These are phyloP conservation scores for Tephrocybe sp. DNA, from an alignment of 768 basidiomycete genomes.

Conservation along the genomic window DNA sequence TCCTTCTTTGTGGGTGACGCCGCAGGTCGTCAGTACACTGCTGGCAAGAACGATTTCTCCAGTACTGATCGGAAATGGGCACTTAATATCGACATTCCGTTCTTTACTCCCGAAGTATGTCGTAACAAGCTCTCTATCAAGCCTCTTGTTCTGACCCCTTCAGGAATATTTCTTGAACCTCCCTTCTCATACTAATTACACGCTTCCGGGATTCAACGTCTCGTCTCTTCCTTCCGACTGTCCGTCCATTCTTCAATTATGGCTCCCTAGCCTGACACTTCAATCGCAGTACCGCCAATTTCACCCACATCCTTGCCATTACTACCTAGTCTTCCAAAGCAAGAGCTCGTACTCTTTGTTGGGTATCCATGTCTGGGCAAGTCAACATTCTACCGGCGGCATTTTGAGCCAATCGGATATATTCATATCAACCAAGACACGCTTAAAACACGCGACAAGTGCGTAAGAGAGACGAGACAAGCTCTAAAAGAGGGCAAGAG, in stretches of 20 bases:
- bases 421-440: slow-evolving; percentile 87
- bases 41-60: slow-evolving; percentile 61
- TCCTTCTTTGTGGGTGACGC: slow-evolving; percentile 91
- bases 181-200: slow-evolving; percentile 39
- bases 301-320: slow-evolving; percentile 52
- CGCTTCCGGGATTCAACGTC: slow-evolving; percentile 70
- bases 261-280: slow-evolving; percentile 7
- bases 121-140: neutral
- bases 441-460: slow-evolving; percentile 72
- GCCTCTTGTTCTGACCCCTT: neutral
- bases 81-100: slow-evolving; percentile 68
- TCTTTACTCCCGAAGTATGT: slow-evolving; percentile 82
- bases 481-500: slow-evolving; percentile 56
- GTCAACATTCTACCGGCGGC: slow-evolving; percentile 69
- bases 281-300: slow-evolving; percentile 44
- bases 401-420: slow-evolving; percentile 73
- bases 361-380: slow-evolving; percentile 72
- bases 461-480: slow-evolving; percentile 62
- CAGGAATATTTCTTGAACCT: slow-evolving; percentile 81
- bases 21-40: slow-evolving; percentile 64
- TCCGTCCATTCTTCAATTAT: slow-evolving; percentile 17
- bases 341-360: slow-evolving; percentile 51
- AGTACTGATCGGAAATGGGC: slow-evolving; percentile 88
- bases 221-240: slow-evolving; percentile 38
- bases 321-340: slow-evolving; percentile 34